A percentile compares a stretch with the other conserved stretches of the same genome.
These are phyloP conservation scores for Penicillium salamii DNA, from an alignment of 495 filamentous ascomycete species.

Conservation along the genomic window DNA sequence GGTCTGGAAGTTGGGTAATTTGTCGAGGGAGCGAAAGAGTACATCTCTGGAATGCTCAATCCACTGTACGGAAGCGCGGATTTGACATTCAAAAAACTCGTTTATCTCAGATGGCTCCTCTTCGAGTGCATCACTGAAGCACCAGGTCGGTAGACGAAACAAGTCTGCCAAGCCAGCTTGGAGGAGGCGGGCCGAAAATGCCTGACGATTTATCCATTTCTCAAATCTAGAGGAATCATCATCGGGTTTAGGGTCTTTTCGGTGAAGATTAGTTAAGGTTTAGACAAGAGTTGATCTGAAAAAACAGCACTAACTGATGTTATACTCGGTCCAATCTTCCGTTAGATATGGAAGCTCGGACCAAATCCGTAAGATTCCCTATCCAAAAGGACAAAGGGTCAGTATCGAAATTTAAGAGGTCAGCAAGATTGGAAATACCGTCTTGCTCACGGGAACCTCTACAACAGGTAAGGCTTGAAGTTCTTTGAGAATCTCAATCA, in stretches of 20 bases:
- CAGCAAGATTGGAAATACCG: background rate
- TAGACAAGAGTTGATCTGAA: background rate
- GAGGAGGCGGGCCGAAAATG: constrained; percentile 4
- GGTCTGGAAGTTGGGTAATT: background rate
- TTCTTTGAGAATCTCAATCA: constrained; percentile 1
- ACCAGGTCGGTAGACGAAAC: background rate
- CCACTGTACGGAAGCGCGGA: background rate
- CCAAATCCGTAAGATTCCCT: background rate
- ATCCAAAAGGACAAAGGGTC: background rate
- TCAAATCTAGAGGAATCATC: background rate
- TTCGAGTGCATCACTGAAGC: background rate
- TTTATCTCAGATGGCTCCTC: background rate
- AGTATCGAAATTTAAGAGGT: background rate
- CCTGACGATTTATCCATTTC: constrained; percentile 1
- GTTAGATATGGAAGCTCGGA: background rate
- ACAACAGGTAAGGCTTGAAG: background rate
- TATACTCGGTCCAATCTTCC: background rate
- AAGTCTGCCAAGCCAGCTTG: background rate
- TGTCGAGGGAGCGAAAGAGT: background rate
- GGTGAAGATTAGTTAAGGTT: background rate
- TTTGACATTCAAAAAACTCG: background rate
- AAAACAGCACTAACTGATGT: background rate
- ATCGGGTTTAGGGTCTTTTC: background rate
- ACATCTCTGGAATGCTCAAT: background rate
- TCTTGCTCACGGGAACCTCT: background rate